A percentile compares a stretch with the other conserved stretches of the same genome.
phyloP scores from a whole-genome alignment of 805 yeast species.

The fission yeast (Schizosaccharomyces pombe) region DNA sequence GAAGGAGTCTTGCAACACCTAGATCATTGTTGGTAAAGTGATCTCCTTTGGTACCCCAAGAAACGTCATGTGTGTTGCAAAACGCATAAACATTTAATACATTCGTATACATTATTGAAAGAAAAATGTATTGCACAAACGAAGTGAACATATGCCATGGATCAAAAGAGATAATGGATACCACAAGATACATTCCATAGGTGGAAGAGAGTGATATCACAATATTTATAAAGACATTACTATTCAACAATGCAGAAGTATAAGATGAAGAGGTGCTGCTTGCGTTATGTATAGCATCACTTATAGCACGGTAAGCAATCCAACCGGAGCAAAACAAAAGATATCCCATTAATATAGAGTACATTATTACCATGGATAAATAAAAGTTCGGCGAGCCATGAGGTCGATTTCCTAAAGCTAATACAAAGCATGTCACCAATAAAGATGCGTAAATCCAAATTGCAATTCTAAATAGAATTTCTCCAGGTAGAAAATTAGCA shows the following conservation, averaged over 20 bases:
- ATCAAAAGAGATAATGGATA: conserved; percentile 68
- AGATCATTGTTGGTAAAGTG: conserved; percentile 42
- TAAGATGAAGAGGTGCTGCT: conserved; percentile 8
- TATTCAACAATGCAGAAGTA: conserved; percentile 15
- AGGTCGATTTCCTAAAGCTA: conserved; percentile 92
- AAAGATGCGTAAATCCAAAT: conserved; percentile 3
- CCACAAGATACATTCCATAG: conserved; percentile 63
- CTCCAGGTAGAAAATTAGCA: conserved; percentile 14
- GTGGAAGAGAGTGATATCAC: conserved; percentile 73
- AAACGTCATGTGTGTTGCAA: conserved; percentile 95
- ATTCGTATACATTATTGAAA: conserved; percentile 80
- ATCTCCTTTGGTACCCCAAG: conserved; percentile 98
- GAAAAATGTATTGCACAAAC: conserved; percentile 50
- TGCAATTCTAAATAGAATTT: conserved; percentile 5
- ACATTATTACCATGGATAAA: not conserved
- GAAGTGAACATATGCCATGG: conserved; percentile 92
- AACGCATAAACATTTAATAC: conserved; percentile 87
- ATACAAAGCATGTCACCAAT: conserved; percentile 28
- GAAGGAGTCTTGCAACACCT: conserved; percentile 30
- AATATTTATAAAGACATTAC: conserved; percentile 42
- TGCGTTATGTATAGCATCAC: not conserved
- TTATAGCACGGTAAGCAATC: not conserved
- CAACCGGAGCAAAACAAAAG: not conserved
- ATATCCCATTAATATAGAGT: not conserved
- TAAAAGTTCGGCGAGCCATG: conserved; percentile 32